These are phyloP conservation scores for Ceraceosorus guamensis DNA, from an alignment of 1,284 basidiomycete genomes.

Conservation along the genomic window DNA sequence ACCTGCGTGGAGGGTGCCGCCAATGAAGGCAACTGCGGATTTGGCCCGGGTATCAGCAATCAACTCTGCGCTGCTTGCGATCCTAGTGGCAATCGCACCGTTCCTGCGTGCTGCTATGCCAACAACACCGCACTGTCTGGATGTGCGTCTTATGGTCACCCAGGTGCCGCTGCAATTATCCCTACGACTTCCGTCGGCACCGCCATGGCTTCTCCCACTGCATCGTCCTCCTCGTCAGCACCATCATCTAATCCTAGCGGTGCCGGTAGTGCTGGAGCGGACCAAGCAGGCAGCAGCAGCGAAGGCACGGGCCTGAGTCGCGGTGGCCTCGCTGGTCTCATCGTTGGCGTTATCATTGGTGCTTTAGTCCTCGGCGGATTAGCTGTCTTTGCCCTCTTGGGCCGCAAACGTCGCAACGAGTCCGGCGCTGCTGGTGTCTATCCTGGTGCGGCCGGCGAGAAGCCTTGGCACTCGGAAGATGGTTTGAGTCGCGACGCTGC, in stretches of 20 bases:
- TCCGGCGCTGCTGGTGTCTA: background rate
- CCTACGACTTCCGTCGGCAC: constrained; percentile 28
- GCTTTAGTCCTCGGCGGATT: constrained; percentile 30
- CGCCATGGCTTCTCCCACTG: constrained; percentile 16
- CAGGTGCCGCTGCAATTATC: constrained; percentile 25
- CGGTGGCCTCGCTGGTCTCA: constrained; percentile 24
- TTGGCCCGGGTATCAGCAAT: constrained; percentile 40
- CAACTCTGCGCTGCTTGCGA: constrained; percentile 51
- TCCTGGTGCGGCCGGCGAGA: constrained; percentile 11
- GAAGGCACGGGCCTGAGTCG: constrained; percentile 6
- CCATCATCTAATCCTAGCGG: constrained; percentile 3
- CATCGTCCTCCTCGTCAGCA: constrained; percentile 1
- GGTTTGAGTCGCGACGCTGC: constrained; percentile 11
- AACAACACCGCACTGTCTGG: constrained; percentile 28
- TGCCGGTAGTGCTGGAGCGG: constrained; percentile 9
- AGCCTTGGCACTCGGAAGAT: constrained; percentile 30
- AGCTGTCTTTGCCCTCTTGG: constrained; percentile 12
- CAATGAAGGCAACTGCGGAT: constrained; percentile 53
- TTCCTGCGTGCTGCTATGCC: constrained; percentile 33
- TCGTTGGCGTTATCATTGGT: constrained; percentile 31
- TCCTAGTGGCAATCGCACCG: constrained; percentile 24
- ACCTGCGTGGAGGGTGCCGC: constrained; percentile 49
- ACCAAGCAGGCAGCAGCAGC: background rate
- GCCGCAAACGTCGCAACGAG: constrained; percentile 12
- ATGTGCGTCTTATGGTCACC: constrained; percentile 34